Conservation (phyloP, 2,329 filamentous ascomycete genomes). For the Aspergillus sp. region DNA sequence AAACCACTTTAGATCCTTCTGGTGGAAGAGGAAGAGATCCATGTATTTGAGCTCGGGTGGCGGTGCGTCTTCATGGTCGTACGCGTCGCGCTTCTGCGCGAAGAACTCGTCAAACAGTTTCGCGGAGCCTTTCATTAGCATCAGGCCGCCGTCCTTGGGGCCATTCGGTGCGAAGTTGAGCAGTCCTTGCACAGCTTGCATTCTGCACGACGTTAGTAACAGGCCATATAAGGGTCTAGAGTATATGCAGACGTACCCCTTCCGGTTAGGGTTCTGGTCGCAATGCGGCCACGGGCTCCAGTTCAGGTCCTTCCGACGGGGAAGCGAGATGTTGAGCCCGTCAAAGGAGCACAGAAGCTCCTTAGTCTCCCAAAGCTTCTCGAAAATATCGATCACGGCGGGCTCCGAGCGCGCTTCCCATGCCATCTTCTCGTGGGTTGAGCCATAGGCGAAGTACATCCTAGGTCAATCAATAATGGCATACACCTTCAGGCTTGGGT, state of each 20-base stretch:
- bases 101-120: constrained; percentile 50
- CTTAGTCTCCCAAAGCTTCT: constrained; percentile 40
- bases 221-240: too few species aligned
- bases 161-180: constrained; percentile 48
- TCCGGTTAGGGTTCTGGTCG: constrained; percentile 44
- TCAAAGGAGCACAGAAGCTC: constrained; percentile 23
- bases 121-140: constrained; percentile 46
- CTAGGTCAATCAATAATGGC: too few species aligned
- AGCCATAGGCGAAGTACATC: constrained; percentile 31
- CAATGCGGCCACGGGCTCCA: constrained; percentile 49
- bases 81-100: constrained; percentile 9
- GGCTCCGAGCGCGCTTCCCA: constrained; percentile 47
- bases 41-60: constrained; percentile 24
- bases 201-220: not conserved
- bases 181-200: constrained; percentile 43
- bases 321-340: constrained; percentile 45
- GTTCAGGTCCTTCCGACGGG: constrained; percentile 39
- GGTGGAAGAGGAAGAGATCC: not conserved
- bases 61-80: constrained; percentile 18
- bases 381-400: constrained; percentile 42
- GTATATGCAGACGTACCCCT: constrained; percentile 24
- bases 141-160: constrained; percentile 48
- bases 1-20: not conserved
- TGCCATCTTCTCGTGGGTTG: constrained; percentile 44
- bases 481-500: too few species aligned